Conservation (phyloP, 768 basidiomycete genomes). For the Naganishia vaughanmartiniae region DNA sequence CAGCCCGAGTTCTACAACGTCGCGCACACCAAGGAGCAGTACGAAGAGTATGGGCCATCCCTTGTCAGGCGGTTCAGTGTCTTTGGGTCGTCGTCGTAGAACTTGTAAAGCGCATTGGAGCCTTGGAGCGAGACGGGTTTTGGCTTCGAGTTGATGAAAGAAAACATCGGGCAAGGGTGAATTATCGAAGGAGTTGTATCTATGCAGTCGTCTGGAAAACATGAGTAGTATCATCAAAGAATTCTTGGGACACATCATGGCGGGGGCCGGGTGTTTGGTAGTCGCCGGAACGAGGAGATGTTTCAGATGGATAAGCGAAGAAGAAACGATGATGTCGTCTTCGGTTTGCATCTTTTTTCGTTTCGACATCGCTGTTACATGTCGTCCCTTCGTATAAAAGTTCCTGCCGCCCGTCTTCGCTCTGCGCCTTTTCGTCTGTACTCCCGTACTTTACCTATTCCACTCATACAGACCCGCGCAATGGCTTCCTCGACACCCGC, state of each 20-base stretch:
- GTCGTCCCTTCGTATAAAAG: not conserved
- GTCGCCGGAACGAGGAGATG: not conserved
- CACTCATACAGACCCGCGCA: not conserved
- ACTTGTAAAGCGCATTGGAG: too few species aligned
- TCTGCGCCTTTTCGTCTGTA: not conserved
- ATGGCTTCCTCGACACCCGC: slow-evolving; percentile 13
- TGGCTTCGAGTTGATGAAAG: not conserved
- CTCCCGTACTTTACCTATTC: not conserved
- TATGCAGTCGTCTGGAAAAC: not conserved
- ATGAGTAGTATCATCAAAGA: not conserved
- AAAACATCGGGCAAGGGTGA: not conserved
- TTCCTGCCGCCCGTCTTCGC: not conserved
- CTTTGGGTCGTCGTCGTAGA: slow-evolving; percentile 47
- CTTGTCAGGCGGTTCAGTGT: slow-evolving; percentile 51
- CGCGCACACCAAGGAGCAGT: slow-evolving; percentile 90
- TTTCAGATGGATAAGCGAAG: too few species aligned
- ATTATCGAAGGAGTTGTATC: not conserved
- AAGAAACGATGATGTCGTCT: too few species aligned
- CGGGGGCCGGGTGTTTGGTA: not conserved
- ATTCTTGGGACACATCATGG: not conserved
- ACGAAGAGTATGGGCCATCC: slow-evolving; percentile 56
- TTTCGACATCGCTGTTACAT: not conserved
- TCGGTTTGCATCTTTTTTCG: too few species aligned
- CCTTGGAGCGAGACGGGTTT: not conserved
- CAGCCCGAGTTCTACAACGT: slow-evolving; percentile 93